phyloP scores from a whole-genome alignment of 345 rosid species.

The Moricandia moricandioides region DNA sequence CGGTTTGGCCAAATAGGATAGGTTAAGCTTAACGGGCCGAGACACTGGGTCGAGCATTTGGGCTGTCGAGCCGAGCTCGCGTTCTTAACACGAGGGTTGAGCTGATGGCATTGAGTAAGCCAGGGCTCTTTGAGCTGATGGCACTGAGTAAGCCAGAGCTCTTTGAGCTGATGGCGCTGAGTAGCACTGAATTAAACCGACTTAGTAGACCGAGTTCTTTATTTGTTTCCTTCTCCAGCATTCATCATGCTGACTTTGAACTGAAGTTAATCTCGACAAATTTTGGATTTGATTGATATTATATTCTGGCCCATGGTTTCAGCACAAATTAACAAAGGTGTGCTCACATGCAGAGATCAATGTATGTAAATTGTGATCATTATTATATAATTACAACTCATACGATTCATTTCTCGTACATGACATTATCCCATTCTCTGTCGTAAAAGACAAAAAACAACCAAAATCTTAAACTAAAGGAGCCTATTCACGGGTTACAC shows the following conservation, averaged over 20 bases:
- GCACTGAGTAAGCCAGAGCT: too few species aligned
- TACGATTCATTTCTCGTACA: neutral
- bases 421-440: constrained; percentile 1
- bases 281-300: neutral
- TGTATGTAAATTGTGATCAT: constrained; percentile 11
- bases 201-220: too few species aligned
- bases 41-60: too few species aligned
- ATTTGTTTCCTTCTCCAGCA: too few species aligned
- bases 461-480: neutral
- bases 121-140: too few species aligned
- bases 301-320: constrained; percentile 9
- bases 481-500: constrained; percentile 34
- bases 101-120: too few species aligned
- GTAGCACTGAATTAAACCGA: too few species aligned
- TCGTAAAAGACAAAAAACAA: neutral
- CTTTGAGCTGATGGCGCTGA: too few species aligned
- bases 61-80: too few species aligned
- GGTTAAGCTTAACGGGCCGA: too few species aligned
- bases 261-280: constrained; percentile 11
- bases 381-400: neutral
- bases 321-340: neutral
- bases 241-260: neutral
- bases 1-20: too few species aligned
- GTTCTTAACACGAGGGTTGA: too few species aligned
- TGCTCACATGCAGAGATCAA: constrained; percentile 22